Conservation (phyloP, 495 filamentous ascomycete species). For the Collariella sp. region DNA sequence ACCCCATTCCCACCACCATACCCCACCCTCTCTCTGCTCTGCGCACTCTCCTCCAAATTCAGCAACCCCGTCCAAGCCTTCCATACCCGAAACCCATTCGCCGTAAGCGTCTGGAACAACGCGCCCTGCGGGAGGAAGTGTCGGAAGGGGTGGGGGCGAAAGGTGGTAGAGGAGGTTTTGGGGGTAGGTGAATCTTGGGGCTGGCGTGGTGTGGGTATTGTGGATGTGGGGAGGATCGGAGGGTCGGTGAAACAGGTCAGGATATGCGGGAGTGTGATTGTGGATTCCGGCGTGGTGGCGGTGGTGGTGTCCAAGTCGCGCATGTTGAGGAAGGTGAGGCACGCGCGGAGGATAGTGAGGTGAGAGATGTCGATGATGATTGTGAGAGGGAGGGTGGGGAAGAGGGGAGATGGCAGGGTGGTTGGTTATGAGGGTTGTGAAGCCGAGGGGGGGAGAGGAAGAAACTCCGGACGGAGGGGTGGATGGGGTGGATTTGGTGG, state of each 20-base stretch:
- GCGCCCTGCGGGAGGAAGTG: conserved; percentile 32
- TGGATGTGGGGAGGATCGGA: background rate
- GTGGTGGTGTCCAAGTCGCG: conserved; percentile 22
- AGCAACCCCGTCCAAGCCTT: conserved; percentile 31
- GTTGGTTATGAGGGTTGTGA: conserved; percentile 19
- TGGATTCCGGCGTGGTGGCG: background rate
- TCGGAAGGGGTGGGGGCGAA: conserved; percentile 24
- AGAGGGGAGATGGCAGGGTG: conserved; percentile 10
- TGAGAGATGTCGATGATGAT: conserved; percentile 27
- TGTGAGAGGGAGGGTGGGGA: conserved; percentile 1
- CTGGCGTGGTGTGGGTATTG: conserved; percentile 20
- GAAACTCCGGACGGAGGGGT: conserved; percentile 30
- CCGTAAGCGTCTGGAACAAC: conserved; percentile 18
- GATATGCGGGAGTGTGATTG: background rate
- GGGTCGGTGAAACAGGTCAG: background rate
- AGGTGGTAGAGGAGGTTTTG: conserved; percentile 31
- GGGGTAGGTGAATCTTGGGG: conserved; percentile 27
- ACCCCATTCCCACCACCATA: conserved; percentile 16
- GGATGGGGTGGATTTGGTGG: conserved; percentile 27
- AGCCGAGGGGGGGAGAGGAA: conserved; percentile 31
- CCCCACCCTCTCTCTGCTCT: background rate
- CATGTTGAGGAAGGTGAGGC: conserved; percentile 32
- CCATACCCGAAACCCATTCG: conserved; percentile 27
- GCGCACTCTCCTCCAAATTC: conserved; percentile 13
- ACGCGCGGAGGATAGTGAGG: conserved; percentile 28